Evolutionary conservation across 2,329 filamentous ascomycete genomes (phyloP), one percentile per base, ranked within the genome.

Genomic region (Thelonectria blattea): DNA sequence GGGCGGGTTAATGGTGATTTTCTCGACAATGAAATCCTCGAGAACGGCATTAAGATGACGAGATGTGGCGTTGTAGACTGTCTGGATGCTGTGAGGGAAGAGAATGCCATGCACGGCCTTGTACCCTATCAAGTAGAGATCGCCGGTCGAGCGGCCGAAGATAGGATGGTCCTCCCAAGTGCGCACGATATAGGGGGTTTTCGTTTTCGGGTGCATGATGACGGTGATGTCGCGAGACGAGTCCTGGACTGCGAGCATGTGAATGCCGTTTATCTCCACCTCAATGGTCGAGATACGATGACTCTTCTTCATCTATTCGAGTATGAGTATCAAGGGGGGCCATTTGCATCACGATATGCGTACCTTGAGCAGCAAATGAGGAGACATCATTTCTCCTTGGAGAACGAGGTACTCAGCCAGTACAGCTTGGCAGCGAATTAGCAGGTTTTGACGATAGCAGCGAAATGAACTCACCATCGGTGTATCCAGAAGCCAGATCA

Each of bases 21-120:
- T 18, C 2, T 66, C 64, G 2, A 66, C 37, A 1, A 50, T 32
- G 12, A 56, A 66, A 27, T 66, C 64, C 7, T 66, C 65, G 0
- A 66, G 52, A 3, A 53, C 46, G 2, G 49, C 65, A 1, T 43
- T 52, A 2, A 66, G 34, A 0, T 57, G 55, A 12, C 54, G 46
- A 5, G 30, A 30, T 6, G 51, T 45, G 1, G 61, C 39, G 24
- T 53, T 64, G 48, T 65, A 65, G 10, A 66, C 18, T 0, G 58
- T 65, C 7, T 66, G 64, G 6, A 66, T n/a, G 0, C 41, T 27
- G 8, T 60, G 58, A 0, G 64, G 64, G 5, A 66, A 64, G 2
- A 48, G 55, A 2, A 64, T 43, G 1, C 58, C 58, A 2, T 52
- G 2, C 1, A 64, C 51, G 0, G 30, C 2, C 15, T 62, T 65